Evolutionary conservation across 306 rosid genomes (phyloP), one percentile per base, ranked within the genome.

Genomic region (Mimosa pudica): DNA sequence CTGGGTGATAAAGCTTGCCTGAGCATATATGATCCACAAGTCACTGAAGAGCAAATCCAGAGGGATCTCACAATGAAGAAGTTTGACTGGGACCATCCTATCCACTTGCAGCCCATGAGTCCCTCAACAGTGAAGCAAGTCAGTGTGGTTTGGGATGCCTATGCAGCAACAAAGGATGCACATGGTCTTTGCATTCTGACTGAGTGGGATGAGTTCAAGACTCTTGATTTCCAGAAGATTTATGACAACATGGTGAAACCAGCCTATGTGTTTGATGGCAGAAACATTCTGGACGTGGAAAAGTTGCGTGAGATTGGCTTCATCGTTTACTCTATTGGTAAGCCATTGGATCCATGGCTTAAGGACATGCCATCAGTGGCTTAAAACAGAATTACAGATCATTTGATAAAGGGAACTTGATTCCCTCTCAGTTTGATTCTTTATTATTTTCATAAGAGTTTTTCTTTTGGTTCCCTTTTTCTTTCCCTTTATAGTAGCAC

Each of bases 151-250:
- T 89, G 90, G 94, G 90, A 94, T 80, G 98, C 97, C 8, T 92
- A 94, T 24, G 96, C 89, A 65, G 96, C 98, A 65, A 83, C 98
- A 35, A 92, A 92, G 82, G 96, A 86, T 44, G 95, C 98, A 38
- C 93, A 94, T 84, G 98, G 83, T 65, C 79, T 94, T 42, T 94
- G 98, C 89, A 87, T 94, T 71, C 79, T 94, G 78, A 94, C 98
- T 0, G 98, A 94, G 82, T 94, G 98, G 98, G 98, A 94, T 67
- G 98, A 94, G 92, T 94, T 94, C 81, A 94, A 89, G 92, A 75
- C 64, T 32, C 95, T 93, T 63, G 97, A 93, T 86, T 93, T 85
- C 87, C 82, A 93, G 85, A 93, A 67, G 88, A 82, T 93, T 48
- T 93, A 85, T 24, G 92, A 92, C 30, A 89, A 88, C 76, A 93